A percentile compares a stretch with the other conserved stretches of the same genome.
These are phyloP conservation scores for Hymenoscyphus repandus DNA, from an alignment of 2,329 filamentous ascomycete genomes.

Conservation along the genomic window DNA sequence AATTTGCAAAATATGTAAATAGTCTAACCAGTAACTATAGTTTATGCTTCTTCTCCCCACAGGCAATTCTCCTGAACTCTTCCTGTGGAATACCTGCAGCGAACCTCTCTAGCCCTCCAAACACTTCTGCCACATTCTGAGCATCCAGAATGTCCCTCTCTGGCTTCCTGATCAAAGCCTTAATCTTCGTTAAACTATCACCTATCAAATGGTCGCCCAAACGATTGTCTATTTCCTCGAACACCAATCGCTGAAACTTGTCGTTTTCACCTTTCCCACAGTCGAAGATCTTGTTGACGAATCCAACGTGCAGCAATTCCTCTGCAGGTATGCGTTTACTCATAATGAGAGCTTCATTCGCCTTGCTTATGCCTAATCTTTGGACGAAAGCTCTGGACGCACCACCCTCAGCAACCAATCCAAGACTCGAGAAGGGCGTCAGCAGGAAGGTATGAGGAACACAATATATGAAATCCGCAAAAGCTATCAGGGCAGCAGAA, in stretches of 20 bases:
- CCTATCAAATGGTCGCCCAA: slow-evolving; percentile 75
- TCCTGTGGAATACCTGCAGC: slow-evolving; percentile 62
- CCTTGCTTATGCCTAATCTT: slow-evolving; percentile 72
- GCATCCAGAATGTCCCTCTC: slow-evolving; percentile 67
- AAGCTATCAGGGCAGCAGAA: slow-evolving; percentile 74
- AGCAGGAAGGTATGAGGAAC: slow-evolving; percentile 77
- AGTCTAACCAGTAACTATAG: slow-evolving; percentile 43
- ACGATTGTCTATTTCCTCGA: slow-evolving; percentile 74
- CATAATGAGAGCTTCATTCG: slow-evolving; percentile 92
- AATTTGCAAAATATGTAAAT: not conserved
- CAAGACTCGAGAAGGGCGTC: slow-evolving; percentile 85
- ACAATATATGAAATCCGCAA: slow-evolving; percentile 90
- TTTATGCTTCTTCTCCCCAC: slow-evolving; percentile 91
- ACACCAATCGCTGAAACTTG: slow-evolving; percentile 65
- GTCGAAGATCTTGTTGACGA: slow-evolving; percentile 77
- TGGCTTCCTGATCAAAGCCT: slow-evolving; percentile 72
- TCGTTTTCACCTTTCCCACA: slow-evolving; percentile 55
- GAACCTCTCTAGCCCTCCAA: slow-evolving; percentile 79
- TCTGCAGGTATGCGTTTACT: slow-evolving; percentile 68
- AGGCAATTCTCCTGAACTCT: slow-evolving; percentile 81
- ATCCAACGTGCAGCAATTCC: slow-evolving; percentile 72
- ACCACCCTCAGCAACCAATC: slow-evolving; percentile 84
- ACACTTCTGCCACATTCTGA: slow-evolving; percentile 79
- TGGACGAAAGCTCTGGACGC: slow-evolving; percentile 74
- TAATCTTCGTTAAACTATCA: slow-evolving; percentile 76